Evolutionary conservation across 75 land plant species (phyloP).

Genomic region (Cupressus sempervirens): DNA sequence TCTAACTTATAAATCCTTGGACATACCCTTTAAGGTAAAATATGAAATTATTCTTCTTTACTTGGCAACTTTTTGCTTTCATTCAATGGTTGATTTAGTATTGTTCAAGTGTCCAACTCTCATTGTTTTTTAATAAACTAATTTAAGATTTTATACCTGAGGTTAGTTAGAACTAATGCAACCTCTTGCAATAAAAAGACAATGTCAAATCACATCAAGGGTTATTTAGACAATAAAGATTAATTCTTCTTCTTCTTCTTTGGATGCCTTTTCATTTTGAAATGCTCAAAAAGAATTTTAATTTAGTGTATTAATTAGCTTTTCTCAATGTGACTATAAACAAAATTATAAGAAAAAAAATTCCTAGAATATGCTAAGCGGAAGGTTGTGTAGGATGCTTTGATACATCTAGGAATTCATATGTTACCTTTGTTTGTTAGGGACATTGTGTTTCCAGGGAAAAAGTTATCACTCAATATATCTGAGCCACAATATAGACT

Average conservation of each 20-base stretch:
- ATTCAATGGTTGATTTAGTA: not conserved
- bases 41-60: not conserved
- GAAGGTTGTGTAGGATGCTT: conserved; percentile 63
- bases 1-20: conserved; percentile 74
- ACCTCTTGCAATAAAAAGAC: not conserved
- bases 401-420: conserved; percentile 60
- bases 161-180: not conserved
- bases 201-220: not conserved
- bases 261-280: not conserved
- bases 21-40: conserved; percentile 82
- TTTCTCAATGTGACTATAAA: conserved; percentile 84
- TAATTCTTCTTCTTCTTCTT: not conserved
- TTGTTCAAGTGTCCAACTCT: not conserved
- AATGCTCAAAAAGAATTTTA: not conserved
- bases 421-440: conserved; percentile 96
- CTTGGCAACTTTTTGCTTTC: not conserved
- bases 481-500: conserved; percentile 98
- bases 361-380: conserved; percentile 87
- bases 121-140: not conserved
- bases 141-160: not conserved
- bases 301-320: conserved; percentile 12
- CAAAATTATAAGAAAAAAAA: conserved; percentile 84
- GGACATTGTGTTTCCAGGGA: conserved; percentile 88
- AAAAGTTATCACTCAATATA: conserved; percentile 79
- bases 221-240: conserved; percentile 3